phyloP scores from a whole-genome alignment of 202 grass and related monocot genomes.

The Dendrocalamus latiflorus region DNA sequence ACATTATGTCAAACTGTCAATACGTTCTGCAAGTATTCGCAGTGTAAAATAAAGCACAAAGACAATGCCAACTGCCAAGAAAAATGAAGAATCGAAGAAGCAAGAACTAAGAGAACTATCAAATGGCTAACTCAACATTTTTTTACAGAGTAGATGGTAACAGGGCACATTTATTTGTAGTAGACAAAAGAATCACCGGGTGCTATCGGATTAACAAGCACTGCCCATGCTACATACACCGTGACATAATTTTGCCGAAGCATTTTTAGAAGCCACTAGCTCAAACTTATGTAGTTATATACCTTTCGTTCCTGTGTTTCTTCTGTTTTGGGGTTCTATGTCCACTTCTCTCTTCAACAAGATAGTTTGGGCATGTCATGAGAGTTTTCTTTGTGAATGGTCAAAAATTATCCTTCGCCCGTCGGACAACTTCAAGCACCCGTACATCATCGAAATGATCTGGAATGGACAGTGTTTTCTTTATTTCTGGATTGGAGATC shows the following conservation, averaged over 20 bases:
- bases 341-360: conserved; percentile 19
- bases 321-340: conserved; percentile 6
- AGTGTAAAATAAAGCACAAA: background rate
- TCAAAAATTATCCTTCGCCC: conserved; percentile 87
- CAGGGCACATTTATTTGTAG: conserved; percentile 24
- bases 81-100: background rate
- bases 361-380: conserved; percentile 1
- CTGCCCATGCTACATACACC: conserved; percentile 38
- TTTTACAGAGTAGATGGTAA: conserved; percentile 14
- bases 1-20: background rate
- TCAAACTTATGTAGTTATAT: conserved; percentile 17
- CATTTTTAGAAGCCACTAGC: conserved; percentile 27
- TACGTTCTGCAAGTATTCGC: background rate
- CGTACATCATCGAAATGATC: conserved; percentile 58
- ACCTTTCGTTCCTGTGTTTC: conserved; percentile 22
- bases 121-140: background rate
- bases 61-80: background rate
- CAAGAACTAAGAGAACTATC: background rate
- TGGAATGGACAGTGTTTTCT: conserved; percentile 62
- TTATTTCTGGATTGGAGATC: conserved; percentile 72
- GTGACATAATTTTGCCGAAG: conserved; percentile 16
- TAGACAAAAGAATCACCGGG: conserved; percentile 43
- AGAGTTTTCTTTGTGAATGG: conserved; percentile 16
- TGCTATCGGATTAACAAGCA: conserved; percentile 28
- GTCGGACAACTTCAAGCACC: conserved; percentile 64